Conservation (phyloP, 805 yeast species). For the Teunomyces pallodes region DNA sequence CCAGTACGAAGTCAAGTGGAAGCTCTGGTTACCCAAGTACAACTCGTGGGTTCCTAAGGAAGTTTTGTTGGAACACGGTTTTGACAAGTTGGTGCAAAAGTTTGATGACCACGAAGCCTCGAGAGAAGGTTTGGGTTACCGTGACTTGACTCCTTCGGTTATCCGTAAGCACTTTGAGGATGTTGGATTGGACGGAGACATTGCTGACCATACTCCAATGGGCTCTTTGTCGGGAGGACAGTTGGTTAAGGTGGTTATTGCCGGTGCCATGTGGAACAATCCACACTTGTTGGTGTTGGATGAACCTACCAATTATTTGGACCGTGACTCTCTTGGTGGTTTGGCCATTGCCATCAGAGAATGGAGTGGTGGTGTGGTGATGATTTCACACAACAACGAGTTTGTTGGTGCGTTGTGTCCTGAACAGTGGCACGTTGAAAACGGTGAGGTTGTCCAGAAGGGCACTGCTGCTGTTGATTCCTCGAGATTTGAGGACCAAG, state of each 20-base stretch:
- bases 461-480: slow-evolving; percentile 75
- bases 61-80: slow-evolving; percentile 62
- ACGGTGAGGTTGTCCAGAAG: slow-evolving; percentile 83
- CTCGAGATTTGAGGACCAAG: slow-evolving; percentile 80
- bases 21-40: slow-evolving; percentile 84
- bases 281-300: slow-evolving; percentile 95
- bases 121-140: slow-evolving; percentile 48
- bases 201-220: slow-evolving; percentile 96
- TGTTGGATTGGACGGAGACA: slow-evolving; percentile 96
- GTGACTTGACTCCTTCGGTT: slow-evolving; percentile 74
- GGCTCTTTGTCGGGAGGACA: slow-evolving; percentile 98
- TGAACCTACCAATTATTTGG: slow-evolving; percentile 98
- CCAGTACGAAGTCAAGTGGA: slow-evolving; percentile 97
- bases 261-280: slow-evolving; percentile 99
- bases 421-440: slow-evolving; percentile 96
- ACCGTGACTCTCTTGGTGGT: slow-evolving; percentile 97
- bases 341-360: slow-evolving; percentile 96
- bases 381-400: slow-evolving; percentile 97
- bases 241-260: slow-evolving; percentile 95
- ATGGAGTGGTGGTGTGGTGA: slow-evolving; percentile 97
- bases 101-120: slow-evolving; percentile 49
- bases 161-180: slow-evolving; percentile 96
- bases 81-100: slow-evolving; percentile 41
- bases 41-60: slow-evolving; percentile 94
- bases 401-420: slow-evolving; percentile 97